A percentile compares a stretch with the other conserved stretches of the same genome.
These are phyloP conservation scores for Pythium dissotocum DNA, from an alignment of 352 stramenopile species.

Conservation along the genomic window DNA sequence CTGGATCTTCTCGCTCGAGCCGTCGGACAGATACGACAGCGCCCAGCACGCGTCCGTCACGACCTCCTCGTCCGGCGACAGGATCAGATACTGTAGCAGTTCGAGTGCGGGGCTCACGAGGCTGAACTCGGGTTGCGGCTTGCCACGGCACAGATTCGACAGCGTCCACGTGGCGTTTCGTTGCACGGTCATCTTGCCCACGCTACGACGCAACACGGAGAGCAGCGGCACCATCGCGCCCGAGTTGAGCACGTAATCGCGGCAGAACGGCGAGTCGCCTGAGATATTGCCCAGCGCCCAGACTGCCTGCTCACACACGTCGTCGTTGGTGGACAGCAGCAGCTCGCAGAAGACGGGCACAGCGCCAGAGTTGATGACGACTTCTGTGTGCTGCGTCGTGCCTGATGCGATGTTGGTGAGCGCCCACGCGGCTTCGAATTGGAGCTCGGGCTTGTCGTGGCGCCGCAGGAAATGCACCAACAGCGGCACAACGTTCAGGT, in stretches of 20 bases:
- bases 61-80: constrained; percentile 96
- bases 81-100: constrained; percentile 95
- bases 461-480: constrained; percentile 97
- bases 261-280: constrained; percentile 96
- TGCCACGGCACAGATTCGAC: constrained; percentile 98
- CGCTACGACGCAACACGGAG: constrained; percentile 50
- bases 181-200: constrained; percentile 94
- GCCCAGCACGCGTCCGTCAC: constrained; percentile 99
- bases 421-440: constrained; percentile 99
- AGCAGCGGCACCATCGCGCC: constrained; percentile 94
- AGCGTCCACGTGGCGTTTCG: constrained; percentile 99
- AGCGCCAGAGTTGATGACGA: constrained; percentile 97
- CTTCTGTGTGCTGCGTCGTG: constrained; percentile 97
- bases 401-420: constrained; percentile 99
- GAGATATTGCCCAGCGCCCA: constrained; percentile 99
- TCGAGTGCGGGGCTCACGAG: constrained; percentile 92
- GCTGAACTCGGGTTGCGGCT: constrained; percentile 94
- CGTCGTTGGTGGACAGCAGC: constrained; percentile 95
- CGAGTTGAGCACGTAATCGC: constrained; percentile 94
- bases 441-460: constrained; percentile 91
- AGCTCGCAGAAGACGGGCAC: constrained; percentile 97
- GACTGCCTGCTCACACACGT: constrained; percentile 96
- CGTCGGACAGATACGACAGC: constrained; percentile 98
- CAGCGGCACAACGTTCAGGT: constrained; percentile 95
- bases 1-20: constrained; percentile 97